These are phyloP conservation scores for Neonectria coccinea DNA, from an alignment of 2,329 filamentous ascomycete species.

Conservation along the genomic window DNA sequence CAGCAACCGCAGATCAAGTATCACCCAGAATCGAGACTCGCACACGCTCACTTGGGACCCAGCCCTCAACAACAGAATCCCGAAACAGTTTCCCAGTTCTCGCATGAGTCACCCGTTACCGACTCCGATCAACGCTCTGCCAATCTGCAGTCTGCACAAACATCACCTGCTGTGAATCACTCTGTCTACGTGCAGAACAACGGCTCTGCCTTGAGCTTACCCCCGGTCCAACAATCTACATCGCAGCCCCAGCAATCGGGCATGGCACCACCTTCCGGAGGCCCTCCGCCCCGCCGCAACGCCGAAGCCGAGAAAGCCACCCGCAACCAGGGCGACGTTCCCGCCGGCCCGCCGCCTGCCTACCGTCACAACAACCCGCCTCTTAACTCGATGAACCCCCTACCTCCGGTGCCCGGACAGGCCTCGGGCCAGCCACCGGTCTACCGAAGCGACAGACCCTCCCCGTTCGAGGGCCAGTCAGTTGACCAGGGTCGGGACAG, in stretches of 20 bases:
- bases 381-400: slow-evolving; percentile 56
- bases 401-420: slow-evolving; percentile 55
- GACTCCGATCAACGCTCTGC: slow-evolving; percentile 60
- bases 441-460: slow-evolving; percentile 56
- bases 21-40: slow-evolving; percentile 50
- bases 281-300: slow-evolving; percentile 59
- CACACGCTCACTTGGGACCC: slow-evolving; percentile 52
- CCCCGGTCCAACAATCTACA: slow-evolving; percentile 46
- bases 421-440: slow-evolving; percentile 47
- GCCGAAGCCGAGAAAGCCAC: slow-evolving; percentile 63
- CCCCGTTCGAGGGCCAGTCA: slow-evolving; percentile 59
- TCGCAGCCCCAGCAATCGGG: slow-evolving; percentile 48
- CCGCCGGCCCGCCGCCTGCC: slow-evolving; percentile 61
- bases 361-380: slow-evolving; percentile 64
- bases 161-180: slow-evolving; percentile 58
- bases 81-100: slow-evolving; percentile 72
- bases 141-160: slow-evolving; percentile 58
- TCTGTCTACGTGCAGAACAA: slow-evolving; percentile 52
- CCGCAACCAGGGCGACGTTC: slow-evolving; percentile 57
- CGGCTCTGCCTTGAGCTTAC: slow-evolving; percentile 45
- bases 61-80: slow-evolving; percentile 57
- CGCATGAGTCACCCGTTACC: slow-evolving; percentile 68
- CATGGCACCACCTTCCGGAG: slow-evolving; percentile 63
- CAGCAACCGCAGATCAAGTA: slow-evolving; percentile 24
- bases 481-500: slow-evolving; percentile 66